Evolutionary conservation across 257 asterid genomes (phyloP).

Genomic region (Przewalskia tangutica): DNA sequence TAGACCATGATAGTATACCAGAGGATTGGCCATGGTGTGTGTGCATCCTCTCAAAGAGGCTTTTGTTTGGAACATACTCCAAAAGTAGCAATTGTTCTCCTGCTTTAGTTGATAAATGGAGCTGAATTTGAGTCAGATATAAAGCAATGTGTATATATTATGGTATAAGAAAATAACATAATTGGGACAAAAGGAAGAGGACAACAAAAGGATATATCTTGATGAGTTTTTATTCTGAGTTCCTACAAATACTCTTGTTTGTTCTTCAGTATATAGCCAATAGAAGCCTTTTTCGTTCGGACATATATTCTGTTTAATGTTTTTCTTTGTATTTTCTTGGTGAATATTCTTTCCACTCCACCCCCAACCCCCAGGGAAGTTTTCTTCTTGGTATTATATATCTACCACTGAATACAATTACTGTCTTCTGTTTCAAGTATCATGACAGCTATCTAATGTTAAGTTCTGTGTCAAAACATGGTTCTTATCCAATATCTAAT

Average conservation of each 20-base stretch:
- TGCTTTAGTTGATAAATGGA: constrained; percentile 9
- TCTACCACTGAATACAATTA: neutral
- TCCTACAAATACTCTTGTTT: neutral
- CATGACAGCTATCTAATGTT: neutral
- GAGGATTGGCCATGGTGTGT: constrained; percentile 41
- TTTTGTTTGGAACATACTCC: constrained; percentile 65
- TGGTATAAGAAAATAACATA: neutral
- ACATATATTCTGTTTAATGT: neutral
- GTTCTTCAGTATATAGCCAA: neutral
- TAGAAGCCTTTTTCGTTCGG: neutral
- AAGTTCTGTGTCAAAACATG: neutral
- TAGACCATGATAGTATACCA: constrained; percentile 43
- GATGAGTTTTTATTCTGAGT: neutral
- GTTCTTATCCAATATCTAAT: neutral
- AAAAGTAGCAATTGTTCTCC: constrained; percentile 72
- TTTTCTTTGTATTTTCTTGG: neutral
- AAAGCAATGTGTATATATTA: neutral
- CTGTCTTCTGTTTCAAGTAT: neutral
- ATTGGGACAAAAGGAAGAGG: neutral
- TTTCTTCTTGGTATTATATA: neutral
- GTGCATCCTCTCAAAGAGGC: constrained; percentile 76
- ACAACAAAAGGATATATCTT: neutral
- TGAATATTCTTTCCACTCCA: neutral
- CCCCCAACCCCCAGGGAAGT: neutral
- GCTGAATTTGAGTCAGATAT: neutral